A percentile compares a stretch with the other conserved stretches of the same genome.
Evolutionary conservation across 495 filamentous ascomycete species (phyloP).

Genomic region (Aspergillus diversus): DNA sequence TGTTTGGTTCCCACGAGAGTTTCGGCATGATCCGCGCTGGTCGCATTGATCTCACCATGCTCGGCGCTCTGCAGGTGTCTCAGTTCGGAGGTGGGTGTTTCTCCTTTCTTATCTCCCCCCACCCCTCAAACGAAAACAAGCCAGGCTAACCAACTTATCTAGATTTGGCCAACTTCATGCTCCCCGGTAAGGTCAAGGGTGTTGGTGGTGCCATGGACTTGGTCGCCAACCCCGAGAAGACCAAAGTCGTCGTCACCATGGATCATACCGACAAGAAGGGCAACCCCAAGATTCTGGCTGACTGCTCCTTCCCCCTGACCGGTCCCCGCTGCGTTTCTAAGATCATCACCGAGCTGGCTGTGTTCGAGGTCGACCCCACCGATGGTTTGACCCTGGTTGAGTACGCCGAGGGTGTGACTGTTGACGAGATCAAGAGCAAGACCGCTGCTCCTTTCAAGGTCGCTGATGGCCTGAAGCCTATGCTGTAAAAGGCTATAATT

Average conservation of each 20-base stretch:
- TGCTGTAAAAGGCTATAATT: slow-evolving; percentile 55
- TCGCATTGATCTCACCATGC: slow-evolving; percentile 85
- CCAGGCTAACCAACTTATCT: slow-evolving; percentile 2
- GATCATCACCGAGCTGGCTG: slow-evolving; percentile 87
- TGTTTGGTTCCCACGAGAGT: slow-evolving; percentile 84
- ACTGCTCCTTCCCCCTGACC: slow-evolving; percentile 85
- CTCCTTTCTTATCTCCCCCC: not conserved
- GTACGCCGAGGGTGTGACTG: slow-evolving; percentile 77
- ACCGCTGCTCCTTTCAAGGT: slow-evolving; percentile 85
- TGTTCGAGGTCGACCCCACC: slow-evolving; percentile 82
- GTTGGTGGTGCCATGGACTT: slow-evolving; percentile 93
- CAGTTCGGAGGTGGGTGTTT: slow-evolving; percentile 67
- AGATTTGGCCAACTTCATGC: slow-evolving; percentile 61
- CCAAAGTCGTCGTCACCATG: slow-evolving; percentile 91
- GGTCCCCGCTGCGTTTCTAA: slow-evolving; percentile 79
- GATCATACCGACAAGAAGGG: slow-evolving; percentile 92
- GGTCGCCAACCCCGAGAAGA: slow-evolving; percentile 78
- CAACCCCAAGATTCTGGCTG: slow-evolving; percentile 77
- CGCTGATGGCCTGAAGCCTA: slow-evolving; percentile 71
- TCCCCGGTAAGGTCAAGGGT: slow-evolving; percentile 92
- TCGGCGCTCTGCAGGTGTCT: slow-evolving; percentile 88
- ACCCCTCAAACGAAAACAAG: not conserved
- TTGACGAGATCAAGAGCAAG: slow-evolving; percentile 85
- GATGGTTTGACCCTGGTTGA: slow-evolving; percentile 79
- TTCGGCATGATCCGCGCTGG: slow-evolving; percentile 93